Conservation (phyloP, 805 yeast species). For the Zygotorulaspora sp. region DNA sequence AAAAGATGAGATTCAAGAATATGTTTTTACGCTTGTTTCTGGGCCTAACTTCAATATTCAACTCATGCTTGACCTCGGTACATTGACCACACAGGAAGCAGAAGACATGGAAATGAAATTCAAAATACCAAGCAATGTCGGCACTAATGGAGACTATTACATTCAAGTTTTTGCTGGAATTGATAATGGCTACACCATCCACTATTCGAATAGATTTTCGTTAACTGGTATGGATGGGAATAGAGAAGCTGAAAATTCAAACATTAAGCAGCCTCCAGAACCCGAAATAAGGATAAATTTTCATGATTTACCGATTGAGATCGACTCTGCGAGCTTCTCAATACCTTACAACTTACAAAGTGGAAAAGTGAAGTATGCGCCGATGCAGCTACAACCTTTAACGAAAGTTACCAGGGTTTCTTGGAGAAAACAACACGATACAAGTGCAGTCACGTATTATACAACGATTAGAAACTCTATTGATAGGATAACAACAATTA, state of each 20-base stretch:
- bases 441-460: constrained; percentile 59
- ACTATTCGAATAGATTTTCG: constrained; percentile 60
- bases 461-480: constrained; percentile 34
- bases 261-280: constrained; percentile 40
- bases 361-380: constrained; percentile 74
- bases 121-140: constrained; percentile 40
- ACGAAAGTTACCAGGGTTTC: constrained; percentile 56
- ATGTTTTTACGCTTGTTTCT: constrained; percentile 60
- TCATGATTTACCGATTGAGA: constrained; percentile 11
- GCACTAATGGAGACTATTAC: constrained; percentile 61
- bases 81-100: constrained; percentile 33
- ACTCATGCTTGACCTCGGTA: constrained; percentile 36
- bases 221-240: constrained; percentile 73
- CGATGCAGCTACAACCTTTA: constrained; percentile 89
- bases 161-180: constrained; percentile 58
- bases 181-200: constrained; percentile 49
- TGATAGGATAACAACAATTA: constrained; percentile 54
- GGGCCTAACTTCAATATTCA: constrained; percentile 53
- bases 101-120: constrained; percentile 38
- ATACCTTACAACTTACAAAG: constrained; percentile 73
- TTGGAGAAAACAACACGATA: constrained; percentile 61
- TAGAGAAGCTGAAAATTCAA: constrained; percentile 37
- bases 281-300: constrained; percentile 26
- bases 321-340: constrained; percentile 48
- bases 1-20: constrained; percentile 41